phyloP scores from a whole-genome alignment of 257 asterid genomes.

The Ilex asprella region DNA sequence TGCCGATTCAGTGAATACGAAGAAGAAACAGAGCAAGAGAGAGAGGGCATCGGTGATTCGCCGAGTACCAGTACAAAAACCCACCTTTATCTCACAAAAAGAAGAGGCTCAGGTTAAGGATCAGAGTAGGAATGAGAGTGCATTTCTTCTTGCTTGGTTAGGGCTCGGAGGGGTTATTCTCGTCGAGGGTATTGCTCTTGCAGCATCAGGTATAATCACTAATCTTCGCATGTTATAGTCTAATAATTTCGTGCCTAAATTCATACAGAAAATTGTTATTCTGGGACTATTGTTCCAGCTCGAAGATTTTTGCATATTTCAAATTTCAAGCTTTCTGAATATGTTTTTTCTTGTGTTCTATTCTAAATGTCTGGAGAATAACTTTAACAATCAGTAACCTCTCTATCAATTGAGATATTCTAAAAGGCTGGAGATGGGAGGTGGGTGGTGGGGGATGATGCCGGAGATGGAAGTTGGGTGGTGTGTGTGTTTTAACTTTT shows the following conservation, averaged over 20 bases:
- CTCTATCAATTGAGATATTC: too few species aligned
- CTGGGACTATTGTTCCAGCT: neutral
- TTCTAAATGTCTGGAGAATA: too few species aligned
- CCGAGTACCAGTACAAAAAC: constrained; percentile 54
- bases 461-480: too few species aligned
- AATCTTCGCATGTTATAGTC: constrained; percentile 1
- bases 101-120: constrained; percentile 46
- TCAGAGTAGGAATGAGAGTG: constrained; percentile 58
- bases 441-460: too few species aligned
- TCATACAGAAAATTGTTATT: neutral
- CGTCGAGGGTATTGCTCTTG: constrained; percentile 62
- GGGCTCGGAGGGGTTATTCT: constrained; percentile 78
- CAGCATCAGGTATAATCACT: constrained; percentile 69
- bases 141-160: constrained; percentile 85
- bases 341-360: too few species aligned
- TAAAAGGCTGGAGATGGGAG: too few species aligned
- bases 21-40: constrained; percentile 46
- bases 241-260: neutral
- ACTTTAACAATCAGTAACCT: too few species aligned
- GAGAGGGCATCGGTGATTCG: constrained; percentile 69
- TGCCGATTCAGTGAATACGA: constrained; percentile 15
- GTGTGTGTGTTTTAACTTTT: too few species aligned
- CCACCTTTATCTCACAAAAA: constrained; percentile 42
- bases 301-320: neutral
- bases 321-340: neutral